A percentile compares a stretch with the other conserved stretches of the same genome.
Evolutionary conservation across 345 rosid genomes (phyloP).

Genomic region (Zanthoxylum bungeanum): DNA sequence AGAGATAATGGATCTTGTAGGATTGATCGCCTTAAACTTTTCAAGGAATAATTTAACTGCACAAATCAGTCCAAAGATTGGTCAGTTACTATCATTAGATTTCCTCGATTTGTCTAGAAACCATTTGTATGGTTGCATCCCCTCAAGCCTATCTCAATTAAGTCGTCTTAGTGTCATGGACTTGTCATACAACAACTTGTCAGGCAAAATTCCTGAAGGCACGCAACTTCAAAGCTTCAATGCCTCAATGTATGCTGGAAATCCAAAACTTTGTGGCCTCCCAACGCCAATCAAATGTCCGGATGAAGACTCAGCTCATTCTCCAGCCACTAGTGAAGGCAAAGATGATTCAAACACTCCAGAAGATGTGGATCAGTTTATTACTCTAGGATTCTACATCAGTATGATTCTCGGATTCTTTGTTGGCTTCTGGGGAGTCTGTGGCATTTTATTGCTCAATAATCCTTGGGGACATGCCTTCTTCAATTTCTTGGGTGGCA

Average conservation of each 20-base stretch:
- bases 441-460: not conserved
- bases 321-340: not conserved
- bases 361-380: not conserved
- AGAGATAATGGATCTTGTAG: not conserved
- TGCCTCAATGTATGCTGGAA: not conserved
- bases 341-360: not conserved
- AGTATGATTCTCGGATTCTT: slow-evolving; percentile 3
- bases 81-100: not conserved
- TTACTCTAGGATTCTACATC: not conserved
- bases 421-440: slow-evolving; percentile 2
- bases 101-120: not conserved
- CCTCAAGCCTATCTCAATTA: not conserved
- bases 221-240: not conserved
- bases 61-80: not conserved
- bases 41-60: not conserved
- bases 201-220: not conserved
- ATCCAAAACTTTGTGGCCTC: too few species aligned
- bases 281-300: slow-evolving; percentile 5
- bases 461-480: slow-evolving; percentile 11
- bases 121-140: not conserved
- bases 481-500: not conserved
- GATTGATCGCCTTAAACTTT: not conserved
- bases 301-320: not conserved
- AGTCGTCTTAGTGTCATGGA: too few species aligned
- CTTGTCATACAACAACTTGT: not conserved